These are phyloP conservation scores for Ophiocytium majus DNA, from an alignment of 352 stramenopile genomes.

Conservation along the genomic window DNA sequence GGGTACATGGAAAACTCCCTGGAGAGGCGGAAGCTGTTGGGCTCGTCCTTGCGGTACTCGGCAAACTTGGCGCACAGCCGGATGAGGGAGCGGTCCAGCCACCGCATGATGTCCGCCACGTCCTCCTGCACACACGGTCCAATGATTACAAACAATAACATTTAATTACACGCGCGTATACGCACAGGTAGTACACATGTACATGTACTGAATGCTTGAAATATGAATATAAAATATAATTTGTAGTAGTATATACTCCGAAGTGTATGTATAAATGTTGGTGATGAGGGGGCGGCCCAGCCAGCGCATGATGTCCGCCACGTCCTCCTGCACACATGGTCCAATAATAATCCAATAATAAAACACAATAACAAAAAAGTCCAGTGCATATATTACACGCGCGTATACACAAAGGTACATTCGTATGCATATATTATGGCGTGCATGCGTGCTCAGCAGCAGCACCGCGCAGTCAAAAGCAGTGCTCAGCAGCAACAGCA, in stretches of 20 bases:
- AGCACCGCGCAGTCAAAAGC: no score
- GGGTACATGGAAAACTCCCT: constrained; percentile 98
- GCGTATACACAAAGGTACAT: neutral
- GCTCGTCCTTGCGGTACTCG: constrained; percentile 96
- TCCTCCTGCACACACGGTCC: constrained; percentile 56
- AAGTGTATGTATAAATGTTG: no score
- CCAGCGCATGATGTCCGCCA: constrained; percentile 81
- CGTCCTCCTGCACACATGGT: constrained; percentile 58
- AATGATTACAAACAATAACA: constrained; percentile 38
- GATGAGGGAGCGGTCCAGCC: constrained; percentile 96
- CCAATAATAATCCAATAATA: constrained; percentile 15
- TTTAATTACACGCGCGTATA: no score
- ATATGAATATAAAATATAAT: constrained; percentile 22
- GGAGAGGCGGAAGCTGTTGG: constrained; percentile 89
- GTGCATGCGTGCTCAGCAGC: no score
- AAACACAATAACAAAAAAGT: constrained; percentile 45
- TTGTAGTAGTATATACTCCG: no score
- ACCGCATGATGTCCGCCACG: constrained; percentile 81
- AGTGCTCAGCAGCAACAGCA: no score
- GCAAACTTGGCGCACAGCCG: constrained; percentile 97
- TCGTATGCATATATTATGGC: neutral
- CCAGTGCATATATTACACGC: neutral
- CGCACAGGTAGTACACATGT: neutral
- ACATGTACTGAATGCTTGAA: constrained; percentile 1
- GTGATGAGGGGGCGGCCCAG: no score